Base-by-base conservation (phyloP, 73 alveolate species). In the Blepharisma japonicum region DNA sequence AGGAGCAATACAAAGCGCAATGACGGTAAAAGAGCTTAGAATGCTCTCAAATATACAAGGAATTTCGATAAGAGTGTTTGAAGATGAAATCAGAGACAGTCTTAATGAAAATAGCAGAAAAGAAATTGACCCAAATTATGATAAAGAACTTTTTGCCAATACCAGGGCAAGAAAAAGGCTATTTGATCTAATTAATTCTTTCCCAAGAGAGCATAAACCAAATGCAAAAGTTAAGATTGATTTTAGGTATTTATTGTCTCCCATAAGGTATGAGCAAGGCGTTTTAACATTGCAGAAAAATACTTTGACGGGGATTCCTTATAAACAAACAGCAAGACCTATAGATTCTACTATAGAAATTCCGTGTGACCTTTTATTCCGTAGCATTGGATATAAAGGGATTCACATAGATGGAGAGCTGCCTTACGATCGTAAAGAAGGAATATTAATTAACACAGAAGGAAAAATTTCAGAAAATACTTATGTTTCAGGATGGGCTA, bases 401-500 rank as follows among this genome's bases (percentile, higher is more conserved):
- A 39, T 70, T n/a, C 49, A 82, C 6, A 82, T 82, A 6, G 86
- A 82, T 81, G 20, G 47, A 23, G 27, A 72, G 7, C 5, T 81
- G 7, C 86, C 86, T 6, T 81, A 80, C 81, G 83, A 85, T 42
- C 0, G 39, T 46, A 47, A 71, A 72, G 45, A 45, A 53, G 92
- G 88, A 18, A 80, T 79, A 70, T 27, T 85, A 5, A 49, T 46
- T 25, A 46, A 85, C n/a, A 51, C 53, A 53, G 51, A 55, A 67
- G 81, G 72, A 5, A 71, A 82, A 39, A 54, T 85, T 45, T 27
- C 81, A 56, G 80, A 53, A 21, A 95, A 95, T 21, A 71, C 61
- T 5, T 92, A 90, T 77, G 91, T 88, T 21, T 78, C 92, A n/a
- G 98, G 98, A 47, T 92, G 98, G 98, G 87, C 84, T 8, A 92